Evolutionary conservation across 257 asterid species (phyloP).

Genomic region (Nicotiana benthamiana): DNA sequence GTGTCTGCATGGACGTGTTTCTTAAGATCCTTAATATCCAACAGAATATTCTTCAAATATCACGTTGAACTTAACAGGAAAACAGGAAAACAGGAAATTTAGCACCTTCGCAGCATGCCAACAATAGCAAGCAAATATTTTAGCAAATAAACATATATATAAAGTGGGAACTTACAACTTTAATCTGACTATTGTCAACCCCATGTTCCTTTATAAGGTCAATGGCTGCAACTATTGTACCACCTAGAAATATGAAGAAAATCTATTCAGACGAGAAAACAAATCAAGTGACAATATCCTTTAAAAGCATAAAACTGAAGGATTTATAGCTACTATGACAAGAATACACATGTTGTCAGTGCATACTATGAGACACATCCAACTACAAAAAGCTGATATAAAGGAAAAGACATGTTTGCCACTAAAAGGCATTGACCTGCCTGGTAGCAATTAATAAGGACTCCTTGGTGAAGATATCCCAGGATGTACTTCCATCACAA

Average conservation of each 20-base stretch:
- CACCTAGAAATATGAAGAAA: constrained; percentile 39
- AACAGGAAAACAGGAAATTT: background rate
- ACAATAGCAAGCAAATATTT: background rate
- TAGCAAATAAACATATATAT: background rate
- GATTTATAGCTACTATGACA: background rate
- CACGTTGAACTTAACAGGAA: background rate
- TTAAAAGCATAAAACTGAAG: background rate
- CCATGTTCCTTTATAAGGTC: constrained; percentile 78
- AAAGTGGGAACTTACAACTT: constrained; percentile 59
- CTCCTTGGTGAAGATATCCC: background rate
- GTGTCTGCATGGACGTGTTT: background rate
- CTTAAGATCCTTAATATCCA: background rate
- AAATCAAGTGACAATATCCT: background rate
- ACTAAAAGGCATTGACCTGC: background rate
- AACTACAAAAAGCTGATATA: background rate
- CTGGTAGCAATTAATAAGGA: background rate
- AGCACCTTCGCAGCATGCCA: background rate
- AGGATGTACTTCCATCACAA: background rate
- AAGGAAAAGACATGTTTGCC: background rate
- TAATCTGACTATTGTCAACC: constrained; percentile 62
- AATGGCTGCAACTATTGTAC: constrained; percentile 83
- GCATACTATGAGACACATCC: background rate
- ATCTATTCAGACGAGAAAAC: background rate
- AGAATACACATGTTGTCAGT: background rate
- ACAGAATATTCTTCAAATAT: background rate